Evolutionary conservation across 495 filamentous ascomycete genomes (phyloP).

Genomic region (Podospora pseudocomata): DNA sequence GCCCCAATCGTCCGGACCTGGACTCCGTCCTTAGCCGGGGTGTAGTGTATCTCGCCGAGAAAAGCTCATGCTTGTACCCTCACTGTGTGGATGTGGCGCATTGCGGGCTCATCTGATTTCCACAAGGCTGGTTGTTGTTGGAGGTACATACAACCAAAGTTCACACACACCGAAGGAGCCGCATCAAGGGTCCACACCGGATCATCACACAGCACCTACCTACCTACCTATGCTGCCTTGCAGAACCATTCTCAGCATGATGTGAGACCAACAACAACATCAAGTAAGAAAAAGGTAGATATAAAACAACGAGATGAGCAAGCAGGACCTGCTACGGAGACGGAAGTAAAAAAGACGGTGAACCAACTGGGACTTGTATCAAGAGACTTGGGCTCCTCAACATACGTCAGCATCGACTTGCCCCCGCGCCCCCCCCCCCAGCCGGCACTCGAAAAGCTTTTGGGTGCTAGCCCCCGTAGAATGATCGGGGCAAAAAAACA

Average conservation of each 20-base stretch:
- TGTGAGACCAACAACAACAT: background rate
- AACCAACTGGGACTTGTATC: background rate
- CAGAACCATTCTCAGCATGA: background rate
- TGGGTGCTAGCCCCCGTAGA: background rate
- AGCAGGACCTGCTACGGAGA: background rate
- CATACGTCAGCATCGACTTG: background rate
- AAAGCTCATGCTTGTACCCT: background rate
- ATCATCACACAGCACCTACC: background rate
- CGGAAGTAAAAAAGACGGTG: background rate
- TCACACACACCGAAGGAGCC: background rate
- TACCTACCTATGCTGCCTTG: background rate
- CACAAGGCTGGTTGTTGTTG: background rate
- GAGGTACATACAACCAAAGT: background rate
- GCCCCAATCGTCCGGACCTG: background rate
- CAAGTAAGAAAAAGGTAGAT: background rate
- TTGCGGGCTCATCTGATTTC: background rate
- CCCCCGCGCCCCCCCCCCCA: background rate
- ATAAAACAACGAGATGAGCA: background rate
- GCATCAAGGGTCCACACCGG: background rate
- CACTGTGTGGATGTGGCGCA: background rate
- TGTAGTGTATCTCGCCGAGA: background rate
- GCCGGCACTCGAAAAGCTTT: conserved; percentile 1
- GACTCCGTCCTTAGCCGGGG: background rate
- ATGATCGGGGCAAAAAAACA: conserved; percentile 7
- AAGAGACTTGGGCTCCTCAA: background rate